phyloP scores from a whole-genome alignment of 2,329 filamentous ascomycete genomes.

The Pezicula rhizophila region DNA sequence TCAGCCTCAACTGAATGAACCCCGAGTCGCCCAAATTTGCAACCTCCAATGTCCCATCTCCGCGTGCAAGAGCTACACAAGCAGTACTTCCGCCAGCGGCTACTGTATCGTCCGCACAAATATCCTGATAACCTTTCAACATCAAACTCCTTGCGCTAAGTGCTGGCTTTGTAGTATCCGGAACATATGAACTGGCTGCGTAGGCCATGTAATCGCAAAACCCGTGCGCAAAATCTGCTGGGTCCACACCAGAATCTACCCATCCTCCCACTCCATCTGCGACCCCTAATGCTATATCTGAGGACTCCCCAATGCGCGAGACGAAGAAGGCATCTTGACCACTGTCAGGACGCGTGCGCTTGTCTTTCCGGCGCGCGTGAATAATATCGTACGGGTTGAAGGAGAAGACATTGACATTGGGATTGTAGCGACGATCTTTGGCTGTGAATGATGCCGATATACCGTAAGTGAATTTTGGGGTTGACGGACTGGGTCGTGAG shows the following conservation, averaged over 20 bases:
- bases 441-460: conserved; percentile 70
- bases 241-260: conserved; percentile 87
- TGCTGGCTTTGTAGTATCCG: conserved; percentile 22
- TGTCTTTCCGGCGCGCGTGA: conserved; percentile 46
- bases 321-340: conserved; percentile 98
- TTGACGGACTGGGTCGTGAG: conserved; percentile 12
- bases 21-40: conserved; percentile 96
- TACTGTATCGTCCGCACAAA: conserved; percentile 68
- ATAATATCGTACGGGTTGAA: conserved; percentile 61
- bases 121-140: conserved; percentile 76
- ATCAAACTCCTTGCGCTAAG: conserved; percentile 66
- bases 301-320: conserved; percentile 65
- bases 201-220: conserved; percentile 90
- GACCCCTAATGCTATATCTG: conserved; percentile 75
- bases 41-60: conserved; percentile 71
- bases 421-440: conserved; percentile 64
- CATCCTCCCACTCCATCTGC: conserved; percentile 95
- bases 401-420: conserved; percentile 63
- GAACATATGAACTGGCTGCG: conserved; percentile 44
- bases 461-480: conserved; percentile 52
- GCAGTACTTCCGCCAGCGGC: conserved; percentile 86
- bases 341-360: conserved; percentile 63
- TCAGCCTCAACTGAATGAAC: conserved; percentile 79
- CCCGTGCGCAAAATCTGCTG: conserved; percentile 90
- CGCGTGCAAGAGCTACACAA: conserved; percentile 71